Conservation (phyloP, 306 rosid genomes). For the Casuarina glauca region DNA sequence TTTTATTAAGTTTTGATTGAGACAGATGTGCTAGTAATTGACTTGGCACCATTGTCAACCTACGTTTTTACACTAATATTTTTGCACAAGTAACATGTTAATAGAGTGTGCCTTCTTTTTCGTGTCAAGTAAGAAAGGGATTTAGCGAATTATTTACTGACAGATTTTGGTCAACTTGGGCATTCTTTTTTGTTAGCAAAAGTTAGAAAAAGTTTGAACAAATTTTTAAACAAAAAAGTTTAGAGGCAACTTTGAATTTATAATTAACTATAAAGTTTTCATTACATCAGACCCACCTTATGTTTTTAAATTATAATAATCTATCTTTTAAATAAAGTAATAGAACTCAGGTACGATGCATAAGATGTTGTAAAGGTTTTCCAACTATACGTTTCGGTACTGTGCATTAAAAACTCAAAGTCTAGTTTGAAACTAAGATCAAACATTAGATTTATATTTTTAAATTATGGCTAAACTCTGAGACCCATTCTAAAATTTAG, state of each 20-base stretch:
- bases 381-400: no score
- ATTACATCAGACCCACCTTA: no score
- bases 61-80: not conserved
- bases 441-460: no score
- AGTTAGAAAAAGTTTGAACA: not conserved
- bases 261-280: no score
- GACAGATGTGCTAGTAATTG: not conserved
- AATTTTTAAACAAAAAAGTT: not conserved
- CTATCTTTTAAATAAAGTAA: no score
- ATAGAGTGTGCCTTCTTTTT: constrained; percentile 1
- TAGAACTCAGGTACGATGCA: no score
- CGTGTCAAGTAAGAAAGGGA: not conserved
- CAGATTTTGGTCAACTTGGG: not conserved
- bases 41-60: constrained; percentile 1
- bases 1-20: not conserved
- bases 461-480: no score
- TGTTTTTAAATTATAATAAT: no score
- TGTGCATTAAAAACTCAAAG: no score
- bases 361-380: no score
- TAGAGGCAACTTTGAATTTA: not conserved
- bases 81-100: not conserved
- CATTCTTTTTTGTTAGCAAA: not conserved
- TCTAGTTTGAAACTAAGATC: no score
- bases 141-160: not conserved
- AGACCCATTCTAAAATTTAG: not conserved